These are phyloP conservation scores for Stellera chamaejasme DNA, from an alignment of 345 rosid species.

Conservation along the genomic window DNA sequence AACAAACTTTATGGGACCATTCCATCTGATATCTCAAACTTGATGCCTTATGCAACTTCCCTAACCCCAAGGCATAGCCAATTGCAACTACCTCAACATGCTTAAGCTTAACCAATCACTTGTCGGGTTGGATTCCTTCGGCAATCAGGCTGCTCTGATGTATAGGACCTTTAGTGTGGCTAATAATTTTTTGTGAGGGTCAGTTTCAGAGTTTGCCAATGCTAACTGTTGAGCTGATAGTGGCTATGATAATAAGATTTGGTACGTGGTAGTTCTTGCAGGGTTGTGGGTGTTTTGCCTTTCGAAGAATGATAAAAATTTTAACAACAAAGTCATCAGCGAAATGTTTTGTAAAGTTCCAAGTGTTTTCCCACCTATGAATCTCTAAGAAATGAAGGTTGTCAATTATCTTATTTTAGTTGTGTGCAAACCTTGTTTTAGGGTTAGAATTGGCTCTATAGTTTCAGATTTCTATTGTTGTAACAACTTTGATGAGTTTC, in stretches of 20 bases:
- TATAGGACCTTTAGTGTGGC: conserved; percentile 13
- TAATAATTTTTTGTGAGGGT: conserved; percentile 17
- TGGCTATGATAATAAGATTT: conserved; percentile 6
- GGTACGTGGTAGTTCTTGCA: too few species aligned
- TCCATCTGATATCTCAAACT: conserved; percentile 1
- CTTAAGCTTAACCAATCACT: conserved; percentile 13
- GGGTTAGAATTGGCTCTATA: too few species aligned
- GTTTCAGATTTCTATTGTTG: too few species aligned
- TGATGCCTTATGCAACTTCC: background rate
- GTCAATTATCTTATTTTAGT: too few species aligned
- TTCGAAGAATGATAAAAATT: too few species aligned
- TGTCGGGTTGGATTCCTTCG: conserved; percentile 14
- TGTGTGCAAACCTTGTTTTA: too few species aligned
- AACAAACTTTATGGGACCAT: conserved; percentile 21
- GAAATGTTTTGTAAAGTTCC: too few species aligned
- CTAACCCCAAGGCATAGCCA: conserved; percentile 10
- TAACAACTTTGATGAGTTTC: too few species aligned
- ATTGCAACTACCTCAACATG: background rate
- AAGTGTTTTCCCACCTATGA: too few species aligned
- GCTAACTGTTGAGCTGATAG: background rate
- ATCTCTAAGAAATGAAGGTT: too few species aligned
- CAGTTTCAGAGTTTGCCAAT: conserved; percentile 9
- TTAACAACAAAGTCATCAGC: too few species aligned
- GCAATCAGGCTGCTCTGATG: background rate
- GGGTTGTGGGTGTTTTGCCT: too few species aligned